Evolutionary conservation across 495 filamentous ascomycete genomes (phyloP), one percentile per base, ranked within the genome.

Genomic region (Annulohypoxylon stygium): DNA sequence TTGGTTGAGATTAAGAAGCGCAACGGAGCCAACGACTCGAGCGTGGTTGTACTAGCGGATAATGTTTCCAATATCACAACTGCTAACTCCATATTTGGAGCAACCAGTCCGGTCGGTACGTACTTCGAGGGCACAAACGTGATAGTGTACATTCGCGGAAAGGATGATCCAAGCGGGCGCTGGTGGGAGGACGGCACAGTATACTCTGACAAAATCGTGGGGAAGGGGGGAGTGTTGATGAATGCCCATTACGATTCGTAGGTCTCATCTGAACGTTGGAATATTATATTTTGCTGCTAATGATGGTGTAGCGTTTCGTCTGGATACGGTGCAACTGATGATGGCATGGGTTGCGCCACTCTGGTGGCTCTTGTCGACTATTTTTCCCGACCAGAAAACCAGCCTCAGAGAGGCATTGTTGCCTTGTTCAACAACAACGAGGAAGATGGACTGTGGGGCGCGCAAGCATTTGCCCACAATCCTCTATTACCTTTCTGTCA

Each of bases 91-190:
- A 48, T 79, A 57, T 77, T 74, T 50, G 59, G 58, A 45, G 11
- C 71, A 0, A 37, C 65, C 2, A 67, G 39, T 41, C 51, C 68
- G 9, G 61, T 51, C 34, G 91, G 85, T 47, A 88, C 89, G 9
- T 98, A 98, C 75, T 97, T 95, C 72, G 95, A 98, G 81, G 93
- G 93, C 18, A 96, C 89, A 39, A 99, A 99, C 76, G 91, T 98
- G 74, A 88, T 97, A 59, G 90, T 98, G 12, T 97, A 97, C 75
- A 91, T 99, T 70, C 89, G 91, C 33, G 96, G 96, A 10, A 89
- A 86, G 54, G 88, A 92, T 65, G 93, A 97, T 74, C 85, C 88
- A 60, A 78, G 84, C 2, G 86, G 86, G 5, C 83, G 85, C 11
- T 94, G 89, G 90, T 94, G 89, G 92, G 79, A 83, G 23, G 71